Evolutionary conservation across 1,284 basidiomycete genomes (phyloP).

Genomic region (Trametes hirsuta): DNA sequence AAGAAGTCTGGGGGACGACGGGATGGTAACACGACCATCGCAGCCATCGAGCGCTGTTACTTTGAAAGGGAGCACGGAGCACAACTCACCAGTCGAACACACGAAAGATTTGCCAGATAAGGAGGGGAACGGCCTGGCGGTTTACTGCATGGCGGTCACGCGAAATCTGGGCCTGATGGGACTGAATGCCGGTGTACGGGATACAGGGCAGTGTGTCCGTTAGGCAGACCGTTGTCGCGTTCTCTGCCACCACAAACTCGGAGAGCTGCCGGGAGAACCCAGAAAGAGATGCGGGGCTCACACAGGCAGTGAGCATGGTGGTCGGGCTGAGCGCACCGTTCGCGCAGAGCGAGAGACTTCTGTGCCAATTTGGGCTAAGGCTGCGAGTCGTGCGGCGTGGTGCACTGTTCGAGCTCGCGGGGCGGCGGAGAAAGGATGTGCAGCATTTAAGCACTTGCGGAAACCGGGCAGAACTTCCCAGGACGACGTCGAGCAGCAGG

Average conservation of each 20-base stretch:
- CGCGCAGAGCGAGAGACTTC: constrained; percentile 19
- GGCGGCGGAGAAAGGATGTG: constrained; percentile 9
- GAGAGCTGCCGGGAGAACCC: not conserved
- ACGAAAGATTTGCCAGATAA: constrained; percentile 20
- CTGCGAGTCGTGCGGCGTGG: not conserved
- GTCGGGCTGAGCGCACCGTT: constrained; percentile 9
- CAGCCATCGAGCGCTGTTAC: constrained; percentile 10
- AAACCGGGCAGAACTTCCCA: constrained; percentile 10
- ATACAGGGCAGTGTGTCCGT: not conserved
- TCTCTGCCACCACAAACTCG: not conserved
- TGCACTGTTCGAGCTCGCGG: constrained; percentile 1
- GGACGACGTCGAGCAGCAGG: not conserved
- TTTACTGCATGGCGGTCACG: constrained; percentile 13
- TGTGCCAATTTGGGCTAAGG: constrained; percentile 16
- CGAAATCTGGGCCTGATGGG: constrained; percentile 14
- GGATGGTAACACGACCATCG: constrained; percentile 24
- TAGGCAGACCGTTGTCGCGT: constrained; percentile 13
- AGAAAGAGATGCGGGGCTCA: constrained; percentile 11
- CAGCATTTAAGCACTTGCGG: constrained; percentile 11
- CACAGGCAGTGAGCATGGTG: constrained; percentile 6
- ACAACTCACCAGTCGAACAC: constrained; percentile 5
- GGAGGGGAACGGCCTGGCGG: constrained; percentile 5
- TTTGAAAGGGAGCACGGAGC: not conserved
- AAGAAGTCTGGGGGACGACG: constrained; percentile 10
- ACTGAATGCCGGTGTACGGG: constrained; percentile 6